These are phyloP conservation scores for Viridothelium virens DNA, from an alignment of 495 filamentous ascomycete genomes.

Conservation along the genomic window DNA sequence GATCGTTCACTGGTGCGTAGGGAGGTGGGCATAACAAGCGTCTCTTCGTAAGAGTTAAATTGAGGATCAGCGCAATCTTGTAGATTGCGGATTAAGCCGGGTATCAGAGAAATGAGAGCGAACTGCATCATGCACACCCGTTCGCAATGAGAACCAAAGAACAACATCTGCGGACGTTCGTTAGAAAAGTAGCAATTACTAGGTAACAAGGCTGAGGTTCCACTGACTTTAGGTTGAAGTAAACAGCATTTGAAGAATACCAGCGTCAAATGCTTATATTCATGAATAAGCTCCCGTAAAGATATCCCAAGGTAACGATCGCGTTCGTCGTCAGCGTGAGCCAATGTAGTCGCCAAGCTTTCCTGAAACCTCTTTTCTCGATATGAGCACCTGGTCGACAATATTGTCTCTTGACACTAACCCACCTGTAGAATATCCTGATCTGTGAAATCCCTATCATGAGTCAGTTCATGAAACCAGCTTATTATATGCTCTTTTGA, in stretches of 20 bases:
- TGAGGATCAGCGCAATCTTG: conserved; percentile 90
- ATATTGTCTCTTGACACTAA: conserved; percentile 17
- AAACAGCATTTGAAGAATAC: conserved; percentile 89
- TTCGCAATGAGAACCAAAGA: conserved; percentile 93
- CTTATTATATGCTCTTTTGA: conserved; percentile 1
- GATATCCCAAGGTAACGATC: conserved; percentile 89
- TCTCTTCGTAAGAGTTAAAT: conserved; percentile 72
- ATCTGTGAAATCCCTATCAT: conserved; percentile 59
- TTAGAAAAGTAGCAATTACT: conserved; percentile 5
- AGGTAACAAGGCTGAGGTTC: background rate
- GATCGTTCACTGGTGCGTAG: conserved; percentile 84
- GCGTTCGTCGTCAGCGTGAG: conserved; percentile 56
- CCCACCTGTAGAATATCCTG: conserved; percentile 61
- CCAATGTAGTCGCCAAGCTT: conserved; percentile 60
- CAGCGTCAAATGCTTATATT: conserved; percentile 88
- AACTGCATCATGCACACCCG: conserved; percentile 97
- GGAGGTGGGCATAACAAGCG: conserved; percentile 68
- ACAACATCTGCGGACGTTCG: conserved; percentile 68
- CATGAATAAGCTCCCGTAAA: conserved; percentile 81
- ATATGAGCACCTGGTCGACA: background rate
- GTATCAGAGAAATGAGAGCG: conserved; percentile 87
- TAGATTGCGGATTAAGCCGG: conserved; percentile 74
- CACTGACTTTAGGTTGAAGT: conserved; percentile 80
- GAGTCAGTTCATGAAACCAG: conserved; percentile 7
- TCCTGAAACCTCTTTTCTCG: conserved; percentile 73